Evolutionary conservation across 768 basidiomycete species (phyloP), one percentile per base, ranked within the genome.

Genomic region (Hydnomerulius pinastri): DNA sequence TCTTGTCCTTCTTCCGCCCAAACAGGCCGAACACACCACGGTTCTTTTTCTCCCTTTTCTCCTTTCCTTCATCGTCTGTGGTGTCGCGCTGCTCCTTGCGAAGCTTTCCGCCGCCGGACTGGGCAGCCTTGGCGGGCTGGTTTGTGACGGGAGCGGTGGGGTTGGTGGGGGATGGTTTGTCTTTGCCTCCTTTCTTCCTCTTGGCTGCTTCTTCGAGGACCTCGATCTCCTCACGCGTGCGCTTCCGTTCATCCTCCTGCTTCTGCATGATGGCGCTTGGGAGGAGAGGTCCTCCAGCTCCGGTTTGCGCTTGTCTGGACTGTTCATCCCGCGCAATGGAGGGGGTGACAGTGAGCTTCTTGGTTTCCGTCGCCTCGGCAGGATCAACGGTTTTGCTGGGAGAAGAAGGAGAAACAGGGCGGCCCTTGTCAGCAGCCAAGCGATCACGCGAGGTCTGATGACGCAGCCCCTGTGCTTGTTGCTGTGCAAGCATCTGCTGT

Each of bases 21-120:
- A 96, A 96, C 42, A 98, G 61, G 0, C 85, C 77, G 56, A 97
- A 86, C 49, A 98, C 78, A 3, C 87, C 83, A 3, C 82, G 71
- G 47, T 81, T 85, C 71, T 85, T 86, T 54, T 81, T 80, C 53
- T 81, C 77, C 58, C 79, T 81, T 52, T 78, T 80, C 39, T 80
- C 76, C 64, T 76, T 80, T 12, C 71, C 67, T 20, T 77, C 78
- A 28, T 78, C 77, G 43, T 74, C 64, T 11, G 66, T 59, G 10
- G 73, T 69, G 45, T 70, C 65, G 35, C 71, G 61, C 10, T 65
- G 62, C 12, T 78, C 79, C 56, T 79, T 81, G 53, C 76, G 74
- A 43, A 79, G 61, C 53, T 76, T 77, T 24, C 61, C 63, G 41
- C 57, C 40, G 29, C 49, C 57, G 3, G 42, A 51, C 29, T 54